Evolutionary conservation across 1,284 basidiomycete genomes (phyloP).

Genomic region (Tylopilus orsonianus): DNA sequence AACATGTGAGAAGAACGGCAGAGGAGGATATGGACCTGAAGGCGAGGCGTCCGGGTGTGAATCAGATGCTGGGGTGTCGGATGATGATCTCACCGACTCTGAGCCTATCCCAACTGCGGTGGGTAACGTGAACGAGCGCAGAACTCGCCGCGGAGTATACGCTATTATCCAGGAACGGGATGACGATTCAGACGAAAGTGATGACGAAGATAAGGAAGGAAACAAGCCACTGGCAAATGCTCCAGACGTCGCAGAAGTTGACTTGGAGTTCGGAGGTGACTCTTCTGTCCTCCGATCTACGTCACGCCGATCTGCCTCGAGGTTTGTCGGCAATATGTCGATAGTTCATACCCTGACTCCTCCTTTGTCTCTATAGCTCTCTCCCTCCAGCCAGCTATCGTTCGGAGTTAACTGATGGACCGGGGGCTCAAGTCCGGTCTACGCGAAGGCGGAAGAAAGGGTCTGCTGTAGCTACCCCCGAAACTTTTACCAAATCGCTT

Average conservation of each 20-base stretch:
- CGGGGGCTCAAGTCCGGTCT: constrained; percentile 44
- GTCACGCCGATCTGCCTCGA: constrained; percentile 31
- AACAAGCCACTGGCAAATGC: constrained; percentile 44
- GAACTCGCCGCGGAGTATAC: constrained; percentile 77
- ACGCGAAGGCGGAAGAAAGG: constrained; percentile 55
- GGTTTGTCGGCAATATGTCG: constrained; percentile 23
- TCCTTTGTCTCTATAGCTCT: constrained; percentile 22
- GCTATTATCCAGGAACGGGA: constrained; percentile 60
- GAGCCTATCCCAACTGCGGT: constrained; percentile 37
- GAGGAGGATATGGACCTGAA: constrained; percentile 73
- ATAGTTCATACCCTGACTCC: constrained; percentile 14
- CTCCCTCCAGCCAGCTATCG: constrained; percentile 25
- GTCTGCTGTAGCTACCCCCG: constrained; percentile 30
- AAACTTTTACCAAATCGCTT: constrained; percentile 24
- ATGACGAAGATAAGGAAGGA: constrained; percentile 48
- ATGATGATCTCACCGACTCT: constrained; percentile 43
- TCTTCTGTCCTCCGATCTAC: constrained; percentile 26
- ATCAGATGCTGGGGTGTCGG: constrained; percentile 45
- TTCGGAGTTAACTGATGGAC: constrained; percentile 23
- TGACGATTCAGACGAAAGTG: constrained; percentile 54
- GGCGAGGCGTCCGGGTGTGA: constrained; percentile 48
- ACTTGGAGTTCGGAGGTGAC: constrained; percentile 54
- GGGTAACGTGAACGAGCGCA: constrained; percentile 64
- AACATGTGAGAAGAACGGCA: constrained; percentile 78
- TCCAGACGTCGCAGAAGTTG: constrained; percentile 45